Evolutionary conservation across 2,329 filamentous ascomycete species (phyloP).

Genomic region (Neocucurbitaria cava): DNA sequence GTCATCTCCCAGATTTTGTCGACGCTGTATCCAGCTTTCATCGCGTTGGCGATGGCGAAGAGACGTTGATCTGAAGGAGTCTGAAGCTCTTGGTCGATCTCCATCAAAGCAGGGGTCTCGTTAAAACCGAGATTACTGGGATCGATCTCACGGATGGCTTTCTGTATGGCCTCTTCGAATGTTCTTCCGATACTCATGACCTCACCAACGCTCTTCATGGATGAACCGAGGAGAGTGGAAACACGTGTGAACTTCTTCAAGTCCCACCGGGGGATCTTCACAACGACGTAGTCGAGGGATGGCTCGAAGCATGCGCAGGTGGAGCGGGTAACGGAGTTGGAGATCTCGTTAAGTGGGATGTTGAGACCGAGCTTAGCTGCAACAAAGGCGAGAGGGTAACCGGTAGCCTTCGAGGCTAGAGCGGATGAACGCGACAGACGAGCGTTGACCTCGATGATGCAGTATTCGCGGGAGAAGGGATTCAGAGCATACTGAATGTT

Average conservation of each 20-base stretch:
- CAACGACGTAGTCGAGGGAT: constrained; percentile 95
- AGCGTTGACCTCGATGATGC: constrained; percentile 99
- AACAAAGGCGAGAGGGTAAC: constrained; percentile 94
- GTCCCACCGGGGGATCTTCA: constrained; percentile 99
- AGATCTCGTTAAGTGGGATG: constrained; percentile 95
- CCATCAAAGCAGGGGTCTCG: constrained; percentile 84
- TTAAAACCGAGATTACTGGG: constrained; percentile 95
- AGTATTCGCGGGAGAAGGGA: constrained; percentile 93
- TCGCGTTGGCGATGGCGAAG: constrained; percentile 97
- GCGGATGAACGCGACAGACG: constrained; percentile 94
- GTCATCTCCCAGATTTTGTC: constrained; percentile 99
- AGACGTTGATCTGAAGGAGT: constrained; percentile 97
- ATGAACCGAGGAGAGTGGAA: constrained; percentile 92
- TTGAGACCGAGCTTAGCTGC: constrained; percentile 95
- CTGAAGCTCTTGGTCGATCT: constrained; percentile 93
- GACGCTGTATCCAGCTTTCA: constrained; percentile 91
- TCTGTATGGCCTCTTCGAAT: constrained; percentile 98
- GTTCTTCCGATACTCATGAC: constrained; percentile 98
- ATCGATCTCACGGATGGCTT: constrained; percentile 94
- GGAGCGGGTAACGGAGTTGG: constrained; percentile 92
- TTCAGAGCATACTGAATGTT: constrained; percentile 99
- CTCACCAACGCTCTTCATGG: constrained; percentile 99
- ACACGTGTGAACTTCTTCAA: constrained; percentile 98
- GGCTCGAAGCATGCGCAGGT: constrained; percentile 99
- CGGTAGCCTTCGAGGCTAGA: constrained; percentile 94